Evolutionary conservation across 2,329 filamentous ascomycete species (phyloP), one percentile per base, ranked within the genome.

Genomic region (Botrytis paeoniae): DNA sequence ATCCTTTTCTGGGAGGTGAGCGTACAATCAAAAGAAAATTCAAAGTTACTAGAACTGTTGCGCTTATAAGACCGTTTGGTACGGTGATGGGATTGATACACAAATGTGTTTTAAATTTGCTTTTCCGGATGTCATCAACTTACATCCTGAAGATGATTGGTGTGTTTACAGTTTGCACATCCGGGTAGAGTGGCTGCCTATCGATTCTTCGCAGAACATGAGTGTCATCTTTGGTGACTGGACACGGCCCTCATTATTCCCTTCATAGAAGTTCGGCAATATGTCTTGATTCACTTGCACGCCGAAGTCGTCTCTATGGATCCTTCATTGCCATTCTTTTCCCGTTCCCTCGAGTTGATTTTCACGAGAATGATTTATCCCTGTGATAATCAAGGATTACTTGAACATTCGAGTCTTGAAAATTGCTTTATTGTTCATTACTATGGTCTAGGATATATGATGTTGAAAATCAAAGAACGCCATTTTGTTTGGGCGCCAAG

Each of bases 151-250:
- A n/a, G 25, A 20, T 48, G 16, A 29, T 57, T 57, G 25, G 35
- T 22, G 64, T 57, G 25, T 41, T 41, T 32, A 7, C 35, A 32
- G 54, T 32, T 10, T 25, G 35, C 65, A 57, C 20, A 43, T 16
- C 16, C 5, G 22, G 37, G 48, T 20, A 57, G 16, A 41, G 18
- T 68, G 64, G 64, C 64, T 68, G 39, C 18, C 39, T 41, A 14
- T 22, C 35, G 54, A 57, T 57, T 41, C 18, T 32, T 54, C 48
- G 37, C 45, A 54, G 25, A 14, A 29, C 25, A 41, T 41, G 25
- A 57, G 35, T 57, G 48, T 57, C 64, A 68, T 68, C 48, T 68
- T 68, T 32, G 48, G 65, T 39, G 48, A 32, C 65, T n/a, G 29
- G 39, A 41, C 20, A 57, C 48, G 48, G 18, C 37, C n/a, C 65